Percentiles rank a stretch among this genome's conserved stretches.
These are phyloP conservation scores for Pleurotus djamor DNA, from an alignment of 768 basidiomycete species.

Conservation along the genomic window DNA sequence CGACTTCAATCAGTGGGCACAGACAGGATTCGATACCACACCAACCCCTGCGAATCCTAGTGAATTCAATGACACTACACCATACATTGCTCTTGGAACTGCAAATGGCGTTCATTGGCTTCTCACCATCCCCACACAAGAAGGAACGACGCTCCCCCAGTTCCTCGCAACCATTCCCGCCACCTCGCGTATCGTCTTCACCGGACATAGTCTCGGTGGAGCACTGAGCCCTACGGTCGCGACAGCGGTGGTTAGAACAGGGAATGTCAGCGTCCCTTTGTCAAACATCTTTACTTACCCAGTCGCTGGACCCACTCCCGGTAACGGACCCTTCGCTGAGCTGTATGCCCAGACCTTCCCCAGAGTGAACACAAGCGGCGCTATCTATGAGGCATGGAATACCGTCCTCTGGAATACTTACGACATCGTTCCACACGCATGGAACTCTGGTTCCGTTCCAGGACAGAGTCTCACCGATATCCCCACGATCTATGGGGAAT, in stretches of 20 bases:
- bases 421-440: constrained; percentile 6
- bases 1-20: neutral
- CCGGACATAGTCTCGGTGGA: constrained; percentile 7
- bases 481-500: neutral
- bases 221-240: neutral
- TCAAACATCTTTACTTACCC: neutral
- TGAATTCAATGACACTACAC: neutral
- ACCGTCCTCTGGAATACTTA: neutral
- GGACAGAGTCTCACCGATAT: neutral
- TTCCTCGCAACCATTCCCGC: neutral
- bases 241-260: neutral
- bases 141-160: neutral
- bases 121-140: neutral
- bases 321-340: neutral
- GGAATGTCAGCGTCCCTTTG: neutral
- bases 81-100: neutral
- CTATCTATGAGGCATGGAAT: neutral
- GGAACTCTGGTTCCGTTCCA: neutral
- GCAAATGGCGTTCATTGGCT: constrained; percentile 1
- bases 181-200: neutral
- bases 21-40: neutral
- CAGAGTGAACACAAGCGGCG: neutral
- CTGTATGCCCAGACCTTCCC: neutral
- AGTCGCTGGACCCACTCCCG: neutral
- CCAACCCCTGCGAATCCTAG: neutral